Conservation (phyloP, 768 basidiomycete species). For the Lentinula boryana region DNA sequence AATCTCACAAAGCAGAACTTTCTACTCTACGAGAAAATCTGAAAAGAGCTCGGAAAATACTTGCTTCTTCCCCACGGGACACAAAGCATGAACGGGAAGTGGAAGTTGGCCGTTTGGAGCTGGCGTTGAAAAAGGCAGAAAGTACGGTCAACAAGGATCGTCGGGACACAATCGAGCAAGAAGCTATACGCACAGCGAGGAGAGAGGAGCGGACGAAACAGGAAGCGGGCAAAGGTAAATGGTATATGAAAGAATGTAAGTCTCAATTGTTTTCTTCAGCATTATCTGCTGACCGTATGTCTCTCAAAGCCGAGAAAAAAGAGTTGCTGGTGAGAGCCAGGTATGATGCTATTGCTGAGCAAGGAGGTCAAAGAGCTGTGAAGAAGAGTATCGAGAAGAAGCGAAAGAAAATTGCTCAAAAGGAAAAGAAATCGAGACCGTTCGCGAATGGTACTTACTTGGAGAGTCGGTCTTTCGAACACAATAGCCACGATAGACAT, state of each 20-base stretch:
- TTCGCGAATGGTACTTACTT: slow-evolving; percentile 21
- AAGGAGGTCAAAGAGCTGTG: slow-evolving; percentile 76
- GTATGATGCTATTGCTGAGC: slow-evolving; percentile 70
- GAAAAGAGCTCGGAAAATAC: slow-evolving; percentile 60
- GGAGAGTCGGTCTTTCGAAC: not conserved
- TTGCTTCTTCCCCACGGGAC: slow-evolving; percentile 55
- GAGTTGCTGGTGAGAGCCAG: slow-evolving; percentile 66
- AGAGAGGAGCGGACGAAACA: slow-evolving; percentile 63
- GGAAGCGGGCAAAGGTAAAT: slow-evolving; percentile 71
- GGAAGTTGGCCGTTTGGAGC: slow-evolving; percentile 68
- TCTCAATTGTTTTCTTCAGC: slow-evolving; percentile 2
- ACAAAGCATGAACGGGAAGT: slow-evolving; percentile 52
- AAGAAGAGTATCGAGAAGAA: slow-evolving; percentile 88
- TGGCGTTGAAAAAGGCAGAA: slow-evolving; percentile 69
- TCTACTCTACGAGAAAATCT: slow-evolving; percentile 56
- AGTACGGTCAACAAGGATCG: slow-evolving; percentile 71
- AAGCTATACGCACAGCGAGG: slow-evolving; percentile 50
- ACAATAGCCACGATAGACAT: not conserved
- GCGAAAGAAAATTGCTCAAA: slow-evolving; percentile 79
- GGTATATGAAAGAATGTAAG: slow-evolving; percentile 83
- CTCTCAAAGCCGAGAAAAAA: slow-evolving; percentile 65
- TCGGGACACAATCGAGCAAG: slow-evolving; percentile 62
- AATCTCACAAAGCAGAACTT: slow-evolving; percentile 61
- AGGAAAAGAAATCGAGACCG: slow-evolving; percentile 84
- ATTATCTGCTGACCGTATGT: slow-evolving; percentile 1